Conservation (phyloP, 1,139 yeast species). For the Saccharomyces hybrid region DNA sequence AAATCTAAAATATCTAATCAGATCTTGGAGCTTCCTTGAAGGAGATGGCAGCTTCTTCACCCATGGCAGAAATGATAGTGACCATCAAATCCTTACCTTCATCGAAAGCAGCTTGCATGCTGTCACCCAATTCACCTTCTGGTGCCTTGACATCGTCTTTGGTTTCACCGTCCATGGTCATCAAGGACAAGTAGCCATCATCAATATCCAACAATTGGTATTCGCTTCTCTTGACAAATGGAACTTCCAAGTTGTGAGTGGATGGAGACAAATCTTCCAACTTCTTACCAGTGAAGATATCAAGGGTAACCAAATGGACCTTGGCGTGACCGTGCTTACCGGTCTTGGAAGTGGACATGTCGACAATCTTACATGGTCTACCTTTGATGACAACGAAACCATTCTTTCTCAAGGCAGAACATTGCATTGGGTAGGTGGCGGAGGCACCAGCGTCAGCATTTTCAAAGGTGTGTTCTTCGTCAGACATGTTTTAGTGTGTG, state of each 20-base stretch:
- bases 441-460: slow-evolving; percentile 99
- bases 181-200: slow-evolving; percentile 94
- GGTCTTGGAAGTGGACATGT: slow-evolving; percentile 99
- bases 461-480: slow-evolving; percentile 89
- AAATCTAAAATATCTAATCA: slow-evolving; percentile 24
- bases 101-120: slow-evolving; percentile 85
- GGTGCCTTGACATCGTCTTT: slow-evolving; percentile 98
- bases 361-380: slow-evolving; percentile 99
- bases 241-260: slow-evolving; percentile 99
- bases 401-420: slow-evolving; percentile 99
- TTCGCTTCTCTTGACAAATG: slow-evolving; percentile 92
- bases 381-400: slow-evolving; percentile 98
- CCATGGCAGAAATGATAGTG: slow-evolving; percentile 96
- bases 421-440: slow-evolving; percentile 97
- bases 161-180: slow-evolving; percentile 96
- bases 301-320: slow-evolving; percentile 98
- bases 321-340: slow-evolving; percentile 99
- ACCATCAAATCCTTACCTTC: slow-evolving; percentile 96
- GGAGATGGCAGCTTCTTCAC: slow-evolving; percentile 97
- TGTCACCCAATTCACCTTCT: slow-evolving; percentile 95
- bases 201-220: slow-evolving; percentile 96
- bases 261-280: slow-evolving; percentile 99
- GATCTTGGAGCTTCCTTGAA: slow-evolving; percentile 95
- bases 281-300: slow-evolving; percentile 98
- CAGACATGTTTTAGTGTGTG: slow-evolving; percentile 48